phyloP scores from a whole-genome alignment of 1,284 basidiomycete species.

The Cystobasidium sp. region DNA sequence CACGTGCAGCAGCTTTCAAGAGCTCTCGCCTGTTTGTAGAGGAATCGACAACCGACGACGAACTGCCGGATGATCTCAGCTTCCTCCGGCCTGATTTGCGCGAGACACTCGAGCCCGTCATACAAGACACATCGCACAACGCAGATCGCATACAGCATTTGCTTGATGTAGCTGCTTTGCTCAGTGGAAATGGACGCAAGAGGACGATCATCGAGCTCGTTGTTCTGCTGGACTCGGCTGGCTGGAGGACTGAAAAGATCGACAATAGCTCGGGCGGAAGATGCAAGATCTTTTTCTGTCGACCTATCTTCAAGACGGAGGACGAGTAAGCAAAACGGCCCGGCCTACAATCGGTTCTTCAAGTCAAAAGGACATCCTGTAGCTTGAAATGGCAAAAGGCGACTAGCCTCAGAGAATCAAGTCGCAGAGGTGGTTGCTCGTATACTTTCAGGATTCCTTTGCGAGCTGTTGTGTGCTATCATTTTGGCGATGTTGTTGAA shows the following conservation, averaged over 20 bases:
- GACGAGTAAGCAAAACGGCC: neutral
- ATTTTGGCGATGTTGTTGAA: too few relatives aligned
- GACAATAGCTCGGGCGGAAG: slow-evolving; percentile 38
- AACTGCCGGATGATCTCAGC: slow-evolving; percentile 29
- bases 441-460: too few relatives aligned
- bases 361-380: too few relatives aligned
- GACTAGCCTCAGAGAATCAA: too few relatives aligned
- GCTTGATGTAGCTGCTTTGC: slow-evolving; percentile 30
- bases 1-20: slow-evolving; percentile 33
- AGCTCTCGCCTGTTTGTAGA: slow-evolving; percentile 38
- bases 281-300: slow-evolving; percentile 40
- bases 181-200: slow-evolving; percentile 43
- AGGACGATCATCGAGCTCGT: slow-evolving; percentile 42
- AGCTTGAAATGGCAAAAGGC: too few relatives aligned
- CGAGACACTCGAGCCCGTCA: slow-evolving; percentile 30
- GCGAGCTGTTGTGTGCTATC: too few relatives aligned
- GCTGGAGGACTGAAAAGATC: slow-evolving; percentile 40
- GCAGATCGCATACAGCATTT: slow-evolving; percentile 43
- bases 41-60: slow-evolving; percentile 41
- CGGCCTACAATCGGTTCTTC: neutral
- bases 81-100: slow-evolving; percentile 29
- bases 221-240: slow-evolving; percentile 34
- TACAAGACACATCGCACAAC: slow-evolving; percentile 42
- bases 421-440: too few relatives aligned
- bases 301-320: slow-evolving; percentile 35